phyloP scores from a whole-genome alignment of 2,329 filamentous ascomycete species.

The Phialophora tarda region DNA sequence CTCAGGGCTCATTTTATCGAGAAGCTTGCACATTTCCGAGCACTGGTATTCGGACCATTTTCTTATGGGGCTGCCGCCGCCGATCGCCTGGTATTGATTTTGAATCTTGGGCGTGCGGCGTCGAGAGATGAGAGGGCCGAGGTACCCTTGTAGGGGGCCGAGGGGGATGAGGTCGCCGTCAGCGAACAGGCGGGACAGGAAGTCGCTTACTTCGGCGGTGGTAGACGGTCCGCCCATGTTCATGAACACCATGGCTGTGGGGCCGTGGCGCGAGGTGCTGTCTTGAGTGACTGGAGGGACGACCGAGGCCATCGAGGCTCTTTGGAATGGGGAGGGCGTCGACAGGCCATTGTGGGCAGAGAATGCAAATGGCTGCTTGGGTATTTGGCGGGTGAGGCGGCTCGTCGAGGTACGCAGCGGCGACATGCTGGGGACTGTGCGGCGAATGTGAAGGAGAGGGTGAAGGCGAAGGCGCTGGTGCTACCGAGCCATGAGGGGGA shows the following conservation, averaged over 20 bases:
- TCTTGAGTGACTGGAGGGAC: conserved; percentile 81
- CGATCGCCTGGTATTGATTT: conserved; percentile 93
- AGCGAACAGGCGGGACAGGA: conserved; percentile 87
- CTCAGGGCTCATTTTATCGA: conserved; percentile 88
- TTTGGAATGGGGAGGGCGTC: conserved; percentile 27
- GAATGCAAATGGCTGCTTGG: conserved; percentile 8
- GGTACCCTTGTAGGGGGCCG: conserved; percentile 84
- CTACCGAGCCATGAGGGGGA: conserved; percentile 28
- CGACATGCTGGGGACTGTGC: conserved; percentile 26
- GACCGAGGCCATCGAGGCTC: conserved; percentile 60
- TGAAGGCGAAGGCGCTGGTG: not conserved
- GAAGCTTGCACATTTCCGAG: conserved; percentile 93
- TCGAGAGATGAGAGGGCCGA: conserved; percentile 84
- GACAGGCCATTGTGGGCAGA: conserved; percentile 15
- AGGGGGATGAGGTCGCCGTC: conserved; percentile 96
- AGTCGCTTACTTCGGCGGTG: conserved; percentile 83
- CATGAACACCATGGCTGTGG: conserved; percentile 97
- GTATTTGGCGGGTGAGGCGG: conserved; percentile 25
- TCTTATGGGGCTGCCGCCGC: conserved; percentile 95
- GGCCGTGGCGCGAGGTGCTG: conserved; percentile 72
- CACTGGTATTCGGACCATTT: conserved; percentile 98
- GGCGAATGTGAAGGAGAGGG: not conserved
- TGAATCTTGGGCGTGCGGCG: conserved; percentile 94
- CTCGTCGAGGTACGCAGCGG: conserved; percentile 20
- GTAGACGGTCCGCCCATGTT: conserved; percentile 98